Evolutionary conservation across 805 yeast species (phyloP), one percentile per base, ranked within the genome.

Genomic region (Candida loeiensis): DNA sequence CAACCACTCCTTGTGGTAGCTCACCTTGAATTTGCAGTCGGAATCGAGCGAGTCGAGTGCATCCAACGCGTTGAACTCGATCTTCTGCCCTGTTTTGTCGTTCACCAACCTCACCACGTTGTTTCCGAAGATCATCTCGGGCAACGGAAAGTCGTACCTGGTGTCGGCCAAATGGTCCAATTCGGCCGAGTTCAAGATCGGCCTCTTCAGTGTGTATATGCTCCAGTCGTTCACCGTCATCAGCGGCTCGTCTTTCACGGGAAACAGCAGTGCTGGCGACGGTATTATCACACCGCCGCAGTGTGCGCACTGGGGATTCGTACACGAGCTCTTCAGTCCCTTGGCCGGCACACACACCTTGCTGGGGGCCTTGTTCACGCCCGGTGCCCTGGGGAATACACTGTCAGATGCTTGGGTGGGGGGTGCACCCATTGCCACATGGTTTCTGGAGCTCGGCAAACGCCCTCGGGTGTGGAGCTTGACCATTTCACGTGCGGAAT

Each of bases 61-160:
- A 54, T 84, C 93, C 31, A 82, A 63, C 0, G 96, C 82, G 55
- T 85, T 82, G 61, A 90, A 89, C 31, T 68, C 71, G 11, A 91
- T 70, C 44, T 76, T 72, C 37, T 63, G 51, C 6, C 60, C 61
- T 1, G 61, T 53, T 34, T 54, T 55, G 30, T 64, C 69, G 41
- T 66, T 58, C 4, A 58, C 67, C 8, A 89, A 56, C 36, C 70
- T 74, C 8, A 89, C 79, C 41, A 63, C 62, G 55, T 85, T 90
- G 49, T 85, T 79, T 7, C 98, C 98, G 64, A 93, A 93, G 4
- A 93, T 89, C 98, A 93, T 93, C 59, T 93, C 99, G 0, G 99
- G 99, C 31, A 91, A 63, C 0, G 98, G 95, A 45, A 91, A 77
- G 12, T 80, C 80, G 39, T 83, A 72, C 38, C 80, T 56, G 9